phyloP scores from a whole-genome alignment of 2,329 filamentous ascomycete genomes.

The Leptographium procerum region DNA sequence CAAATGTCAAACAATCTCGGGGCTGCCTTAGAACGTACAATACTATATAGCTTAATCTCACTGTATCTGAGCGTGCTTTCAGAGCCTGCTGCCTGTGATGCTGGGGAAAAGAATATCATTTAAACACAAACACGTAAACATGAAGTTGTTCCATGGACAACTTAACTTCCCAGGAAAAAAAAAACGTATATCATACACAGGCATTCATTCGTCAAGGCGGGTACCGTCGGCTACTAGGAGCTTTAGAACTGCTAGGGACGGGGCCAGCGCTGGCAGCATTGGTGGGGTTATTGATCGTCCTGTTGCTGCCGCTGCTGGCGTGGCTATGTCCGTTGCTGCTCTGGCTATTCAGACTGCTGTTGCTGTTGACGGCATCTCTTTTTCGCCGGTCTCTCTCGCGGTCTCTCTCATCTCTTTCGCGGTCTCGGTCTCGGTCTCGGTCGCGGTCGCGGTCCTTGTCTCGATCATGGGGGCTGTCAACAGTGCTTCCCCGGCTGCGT shows the following conservation, averaged over 20 bases:
- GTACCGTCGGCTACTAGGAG: background rate
- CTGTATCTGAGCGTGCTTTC: too few species aligned
- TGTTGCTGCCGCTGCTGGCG: background rate
- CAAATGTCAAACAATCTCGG: too few species aligned
- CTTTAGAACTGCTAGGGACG: background rate
- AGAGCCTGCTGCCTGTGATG: too few species aligned
- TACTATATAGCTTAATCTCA: too few species aligned
- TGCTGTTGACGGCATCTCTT: background rate
- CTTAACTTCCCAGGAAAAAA: too few species aligned
- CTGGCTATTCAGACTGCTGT: constrained; percentile 1
- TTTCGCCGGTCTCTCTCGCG: background rate
- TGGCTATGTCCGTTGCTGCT: constrained; percentile 1
- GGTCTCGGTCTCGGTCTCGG: constrained; percentile 5
- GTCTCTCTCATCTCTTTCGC: background rate
- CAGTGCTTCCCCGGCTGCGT: constrained; percentile 11
- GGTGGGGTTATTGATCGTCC: background rate
- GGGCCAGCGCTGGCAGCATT: background rate
- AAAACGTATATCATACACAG: background rate
- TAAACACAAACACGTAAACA: too few species aligned
- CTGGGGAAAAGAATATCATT: too few species aligned
- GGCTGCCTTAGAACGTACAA: too few species aligned
- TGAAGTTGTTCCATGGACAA: too few species aligned
- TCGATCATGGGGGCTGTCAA: constrained; percentile 16
- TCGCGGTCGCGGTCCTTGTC: constrained; percentile 12
- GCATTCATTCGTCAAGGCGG: background rate